Evolutionary conservation across 2,329 filamentous ascomycete genomes (phyloP).

Genomic region (Ophiostoma sp.): DNA sequence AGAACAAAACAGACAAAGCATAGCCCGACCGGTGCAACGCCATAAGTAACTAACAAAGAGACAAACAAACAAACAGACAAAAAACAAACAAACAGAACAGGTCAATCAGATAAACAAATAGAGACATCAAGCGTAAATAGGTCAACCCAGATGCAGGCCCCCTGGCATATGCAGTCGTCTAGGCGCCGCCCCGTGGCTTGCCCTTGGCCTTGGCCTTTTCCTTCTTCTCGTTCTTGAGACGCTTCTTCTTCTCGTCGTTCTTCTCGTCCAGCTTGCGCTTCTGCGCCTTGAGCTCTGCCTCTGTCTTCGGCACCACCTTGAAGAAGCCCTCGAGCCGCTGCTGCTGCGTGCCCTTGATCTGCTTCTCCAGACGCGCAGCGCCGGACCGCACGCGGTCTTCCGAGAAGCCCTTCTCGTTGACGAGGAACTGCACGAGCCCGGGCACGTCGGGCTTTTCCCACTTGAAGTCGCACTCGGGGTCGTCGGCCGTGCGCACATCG

Average conservation of each 20-base stretch:
- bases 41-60: not conserved
- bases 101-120: not conserved
- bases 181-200: conserved; percentile 63
- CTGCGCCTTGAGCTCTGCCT: conserved; percentile 72
- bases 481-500: conserved; percentile 76
- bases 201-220: conserved; percentile 87
- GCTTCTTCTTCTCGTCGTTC: conserved; percentile 89
- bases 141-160: conserved; percentile 28
- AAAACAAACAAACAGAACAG: not conserved
- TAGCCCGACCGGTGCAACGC: not conserved
- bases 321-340: conserved; percentile 93
- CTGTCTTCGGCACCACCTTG: conserved; percentile 83
- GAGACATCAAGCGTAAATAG: not conserved
- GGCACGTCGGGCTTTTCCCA: conserved; percentile 94
- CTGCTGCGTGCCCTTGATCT: conserved; percentile 85
- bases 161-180: conserved; percentile 17
- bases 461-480: conserved; percentile 90
- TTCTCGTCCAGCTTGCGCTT: conserved; percentile 96
- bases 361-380: conserved; percentile 77
- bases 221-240: conserved; percentile 88
- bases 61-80: not conserved
- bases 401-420: conserved; percentile 92
- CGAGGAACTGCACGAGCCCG: conserved; percentile 81
- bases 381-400: conserved; percentile 84
- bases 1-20: not conserved